Evolutionary conservation across 805 yeast genomes (phyloP), one percentile per base, ranked within the genome.

Genomic region (Candida berthetii): DNA sequence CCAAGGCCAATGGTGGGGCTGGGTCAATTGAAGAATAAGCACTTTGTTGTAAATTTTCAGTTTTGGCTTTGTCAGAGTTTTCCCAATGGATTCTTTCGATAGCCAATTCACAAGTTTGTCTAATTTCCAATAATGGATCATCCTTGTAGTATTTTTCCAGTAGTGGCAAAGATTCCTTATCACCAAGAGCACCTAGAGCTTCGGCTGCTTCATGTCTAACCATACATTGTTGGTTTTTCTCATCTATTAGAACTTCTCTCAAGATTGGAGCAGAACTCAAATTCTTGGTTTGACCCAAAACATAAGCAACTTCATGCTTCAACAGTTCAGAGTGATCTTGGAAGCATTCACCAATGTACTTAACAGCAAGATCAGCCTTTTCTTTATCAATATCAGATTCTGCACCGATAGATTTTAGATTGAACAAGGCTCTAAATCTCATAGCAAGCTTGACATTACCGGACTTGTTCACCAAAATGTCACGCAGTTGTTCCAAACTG

Each of bases 121-220:
- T 78, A 43, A 93, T 93, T 53, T 90, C 97, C 49, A 86, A 71
- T 41, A 80, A 64, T 15, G 95, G 93, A 58, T 95, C 98, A 39
- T 82, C 74, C 46, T 68, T 62, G 52, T 65, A 71, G 62, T 82
- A 88, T 41, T 80, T 67, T 47, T 76, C 65, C 52, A 93, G 74
- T 37, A 89, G 60, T 1, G 69, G 76, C 42, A 93, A 62, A 13
- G 95, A 84, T 6, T 76, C 82, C 33, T 65, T 62, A 62, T 89
- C 96, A 37, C 96, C 96, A 40, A 93, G 71, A 35, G 99, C 99
- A 47, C 99, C 99, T 42, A 93, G 72, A 35, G 98, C 99, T 66
- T 93, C 99, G 7, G 99, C 99, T 15, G 99, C 99, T 65, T 93
- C 99, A 63, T 93, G 99, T 64, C 99, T 84, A 31, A 93, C 99